Evolutionary conservation across 148 eudicot species (phyloP), one percentile per base, ranked within the genome.

Genomic region (Vaccinium corymbosum): DNA sequence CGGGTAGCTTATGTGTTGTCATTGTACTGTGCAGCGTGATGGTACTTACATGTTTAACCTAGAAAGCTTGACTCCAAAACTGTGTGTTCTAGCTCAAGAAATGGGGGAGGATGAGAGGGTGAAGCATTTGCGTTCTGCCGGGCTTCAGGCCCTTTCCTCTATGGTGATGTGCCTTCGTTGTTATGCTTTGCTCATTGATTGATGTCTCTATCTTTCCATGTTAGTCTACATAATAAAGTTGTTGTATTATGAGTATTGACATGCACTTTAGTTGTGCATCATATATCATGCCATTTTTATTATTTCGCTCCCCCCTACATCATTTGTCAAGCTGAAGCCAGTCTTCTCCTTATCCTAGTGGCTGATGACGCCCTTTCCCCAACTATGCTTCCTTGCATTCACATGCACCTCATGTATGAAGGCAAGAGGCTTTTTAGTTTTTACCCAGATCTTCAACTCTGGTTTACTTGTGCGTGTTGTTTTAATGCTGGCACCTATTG

Each of bases 61-160:
- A 83, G 98, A 94, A 91, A 91, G 89, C 72, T 88, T 93, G 87
- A 90, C 92, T 53, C 96, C 98, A 74, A 94, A 94, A 88, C 79
- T 94, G 51, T 92, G 94, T 87, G 91, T 86, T 88, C 86, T 93
- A 49, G 96, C 96, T 76, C 95, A 93, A 88, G 98, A 94, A 84
- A 90, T 91, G 77, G 98, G 96, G 27, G 90, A 93, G 53, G 92
- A 92, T 87, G 91, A 90, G 83, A 89, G 91, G 86, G 90, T 86
- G 76, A 78, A 88, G 74, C 85, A 83, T 61, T 89, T 94, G 80
- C 96, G 93, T 71, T 92, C 92, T 75, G 93, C 91, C 83, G 98
- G 91, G 46, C 89, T 94, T 61, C 96, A 93, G 90, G 93, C 94
- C 61, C 94, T 94, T 64, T 90, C 98, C 80, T 88, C 95, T 22